Base-by-base conservation (phyloP, 176 grass and related monocot species). In the Melocanna baccifera region DNA sequence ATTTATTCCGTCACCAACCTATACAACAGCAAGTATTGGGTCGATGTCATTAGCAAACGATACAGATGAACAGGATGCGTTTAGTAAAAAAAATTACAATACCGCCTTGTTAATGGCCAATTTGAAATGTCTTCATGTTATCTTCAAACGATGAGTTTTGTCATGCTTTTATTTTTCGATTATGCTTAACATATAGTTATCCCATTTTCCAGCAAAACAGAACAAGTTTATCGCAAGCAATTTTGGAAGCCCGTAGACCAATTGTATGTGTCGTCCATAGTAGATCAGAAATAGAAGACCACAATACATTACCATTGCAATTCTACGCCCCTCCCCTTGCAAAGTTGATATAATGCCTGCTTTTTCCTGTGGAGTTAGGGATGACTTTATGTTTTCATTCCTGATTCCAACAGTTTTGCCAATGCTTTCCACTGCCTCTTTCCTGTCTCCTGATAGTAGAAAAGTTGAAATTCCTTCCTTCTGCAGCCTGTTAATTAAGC, bases 1-100 rank as follows among this genome's bases (percentile, higher is more conserved):
- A 70, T 98, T 98, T 87, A 98, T 98, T 43, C 96, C 93, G 65
- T 98, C 93, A 12, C 96, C 96, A 81, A 93, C 93, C 96, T 98
- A 58, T 41, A 75, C 65, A 88, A 71, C 50, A 81, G 18, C 23
- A 75, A 89, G 63, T 32, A 86, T 47, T 14, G 25, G 39, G 28
- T 73, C 36, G 34, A 15, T 9, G 2, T 50, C 15, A 12, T 89
- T 48, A 78, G 30, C 53, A 62, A 63, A n/a, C 2, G 14, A 57
- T 64, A 42, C 5, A 9, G 16, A 9, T 1, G 26, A 62, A 78
- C n/a, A 28, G 1, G 4, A 61, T 4, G 46, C 4, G 13, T 48
- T 48, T 48, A 48, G 46, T 48, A 14, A 48, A 48, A 41, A 43
- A 69, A 4, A 6, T 30, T 42, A 39, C 18, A 18, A 47, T 57